phyloP scores from a whole-genome alignment of 2,329 filamentous ascomycete species.

The Pseudocercospora pini-densiflorae region DNA sequence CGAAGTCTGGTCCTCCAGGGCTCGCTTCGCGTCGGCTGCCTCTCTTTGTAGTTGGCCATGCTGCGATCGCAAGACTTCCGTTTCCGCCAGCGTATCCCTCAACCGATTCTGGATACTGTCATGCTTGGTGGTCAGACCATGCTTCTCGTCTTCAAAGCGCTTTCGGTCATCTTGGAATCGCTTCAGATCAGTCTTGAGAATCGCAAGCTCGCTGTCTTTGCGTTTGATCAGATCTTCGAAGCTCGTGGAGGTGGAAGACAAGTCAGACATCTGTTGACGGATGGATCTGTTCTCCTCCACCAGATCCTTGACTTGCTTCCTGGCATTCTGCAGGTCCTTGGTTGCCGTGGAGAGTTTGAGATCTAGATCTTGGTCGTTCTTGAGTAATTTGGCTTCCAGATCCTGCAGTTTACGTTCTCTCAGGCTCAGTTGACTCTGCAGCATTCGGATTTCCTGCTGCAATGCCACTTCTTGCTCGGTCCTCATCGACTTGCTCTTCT shows the following conservation, averaged over 20 bases:
- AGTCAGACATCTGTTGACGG: constrained; percentile 80
- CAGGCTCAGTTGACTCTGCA: constrained; percentile 84
- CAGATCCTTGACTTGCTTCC: constrained; percentile 75
- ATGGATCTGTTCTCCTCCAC: constrained; percentile 79
- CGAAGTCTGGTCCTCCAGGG: constrained; percentile 85
- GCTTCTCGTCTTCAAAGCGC: constrained; percentile 78
- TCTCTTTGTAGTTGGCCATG: constrained; percentile 85
- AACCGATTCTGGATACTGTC: constrained; percentile 77
- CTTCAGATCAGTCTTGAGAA: constrained; percentile 83
- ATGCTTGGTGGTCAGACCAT: constrained; percentile 72
- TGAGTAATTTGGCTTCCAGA: constrained; percentile 79
- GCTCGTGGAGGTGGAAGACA: constrained; percentile 89
- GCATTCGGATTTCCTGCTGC: constrained; percentile 83
- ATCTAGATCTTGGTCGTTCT: constrained; percentile 86
- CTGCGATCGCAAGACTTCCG: constrained; percentile 83
- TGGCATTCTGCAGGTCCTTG: constrained; percentile 78
- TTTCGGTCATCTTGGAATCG: constrained; percentile 81
- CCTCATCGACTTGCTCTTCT: constrained; percentile 71
- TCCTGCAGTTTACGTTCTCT: constrained; percentile 92
- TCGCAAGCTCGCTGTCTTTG: constrained; percentile 89
- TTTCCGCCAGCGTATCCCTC: constrained; percentile 83
- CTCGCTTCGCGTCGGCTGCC: constrained; percentile 81
- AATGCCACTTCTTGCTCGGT: constrained; percentile 77
- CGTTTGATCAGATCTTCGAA: constrained; percentile 92
- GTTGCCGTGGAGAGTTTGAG: constrained; percentile 77